Percentiles rank a stretch among this genome's conserved stretches.
These are phyloP conservation scores for Eucalyptus caleyi DNA, from an alignment of 345 rosid species.

Conservation along the genomic window DNA sequence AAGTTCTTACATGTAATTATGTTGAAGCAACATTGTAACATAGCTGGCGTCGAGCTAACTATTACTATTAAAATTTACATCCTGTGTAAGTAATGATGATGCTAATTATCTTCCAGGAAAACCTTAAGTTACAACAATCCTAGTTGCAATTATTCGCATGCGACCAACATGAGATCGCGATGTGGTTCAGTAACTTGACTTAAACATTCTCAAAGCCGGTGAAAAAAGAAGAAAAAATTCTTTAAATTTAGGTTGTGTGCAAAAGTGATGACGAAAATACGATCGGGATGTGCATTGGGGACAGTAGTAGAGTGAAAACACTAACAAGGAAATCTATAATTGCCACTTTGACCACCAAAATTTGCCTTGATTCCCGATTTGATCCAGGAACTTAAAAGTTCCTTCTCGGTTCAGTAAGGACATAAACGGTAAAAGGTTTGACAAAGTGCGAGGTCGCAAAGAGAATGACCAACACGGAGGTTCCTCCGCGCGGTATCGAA, in stretches of 20 bases:
- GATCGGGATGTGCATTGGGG: background rate
- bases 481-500: background rate
- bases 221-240: no score
- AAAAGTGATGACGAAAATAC: no score
- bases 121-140: background rate
- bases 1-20: background rate
- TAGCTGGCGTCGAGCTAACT: background rate
- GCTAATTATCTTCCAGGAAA: background rate
- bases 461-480: background rate
- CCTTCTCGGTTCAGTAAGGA: background rate
- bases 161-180: background rate
- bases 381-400: background rate
- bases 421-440: fast-evolving
- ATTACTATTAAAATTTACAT: background rate
- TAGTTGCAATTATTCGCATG: background rate
- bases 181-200: background rate
- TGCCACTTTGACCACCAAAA: background rate
- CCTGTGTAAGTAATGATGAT: background rate
- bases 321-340: background rate
- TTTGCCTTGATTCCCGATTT: background rate
- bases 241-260: no score
- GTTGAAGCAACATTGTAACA: background rate
- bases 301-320: background rate
- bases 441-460: background rate
- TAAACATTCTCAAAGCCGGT: background rate